Evolutionary conservation across 345 rosid species (phyloP).

Genomic region (Boechera retrofracta): DNA sequence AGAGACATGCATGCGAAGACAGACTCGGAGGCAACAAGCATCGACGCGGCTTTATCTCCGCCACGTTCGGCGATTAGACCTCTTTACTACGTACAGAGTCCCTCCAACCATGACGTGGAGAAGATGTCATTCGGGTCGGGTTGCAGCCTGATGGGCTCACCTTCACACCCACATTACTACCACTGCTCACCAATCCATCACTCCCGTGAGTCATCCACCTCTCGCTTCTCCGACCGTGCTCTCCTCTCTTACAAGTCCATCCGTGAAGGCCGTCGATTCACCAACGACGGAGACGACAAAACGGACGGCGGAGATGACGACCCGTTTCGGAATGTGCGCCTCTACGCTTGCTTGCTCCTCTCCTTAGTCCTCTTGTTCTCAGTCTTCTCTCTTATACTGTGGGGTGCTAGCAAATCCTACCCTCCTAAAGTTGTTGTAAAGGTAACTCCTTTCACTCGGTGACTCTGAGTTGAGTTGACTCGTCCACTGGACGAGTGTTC

Average conservation of each 20-base stretch:
- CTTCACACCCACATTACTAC: conserved; percentile 73
- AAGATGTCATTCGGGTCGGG: conserved; percentile 96
- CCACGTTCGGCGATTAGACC: conserved; percentile 57
- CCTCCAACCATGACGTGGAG: conserved; percentile 92
- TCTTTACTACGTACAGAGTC: conserved; percentile 92
- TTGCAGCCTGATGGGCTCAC: conserved; percentile 73
- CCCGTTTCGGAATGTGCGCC: conserved; percentile 51
- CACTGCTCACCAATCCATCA: conserved; percentile 94
- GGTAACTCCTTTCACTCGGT: conserved; percentile 49
- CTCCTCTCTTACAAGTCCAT: conserved; percentile 66
- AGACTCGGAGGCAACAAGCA: conserved; percentile 88
- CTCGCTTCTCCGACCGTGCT: conserved; percentile 72
- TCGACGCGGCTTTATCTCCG: conserved; percentile 66
- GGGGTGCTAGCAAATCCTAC: conserved; percentile 87
- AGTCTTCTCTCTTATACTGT: conserved; percentile 69
- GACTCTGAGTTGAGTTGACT: conserved; percentile 22
- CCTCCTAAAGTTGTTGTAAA: conserved; percentile 67
- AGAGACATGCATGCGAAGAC: conserved; percentile 82
- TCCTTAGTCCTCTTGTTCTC: conserved; percentile 65
- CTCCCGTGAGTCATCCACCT: conserved; percentile 94
- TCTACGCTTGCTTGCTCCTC: conserved; percentile 61
- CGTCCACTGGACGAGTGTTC: conserved; percentile 23
- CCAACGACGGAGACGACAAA: conserved; percentile 48
- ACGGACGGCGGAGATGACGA: conserved; percentile 40
- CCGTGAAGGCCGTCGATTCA: conserved; percentile 41